Percentiles rank a stretch among this genome's conserved stretches.
phyloP scores from a whole-genome alignment of 495 filamentous ascomycete species.

The Collariella sp. region DNA sequence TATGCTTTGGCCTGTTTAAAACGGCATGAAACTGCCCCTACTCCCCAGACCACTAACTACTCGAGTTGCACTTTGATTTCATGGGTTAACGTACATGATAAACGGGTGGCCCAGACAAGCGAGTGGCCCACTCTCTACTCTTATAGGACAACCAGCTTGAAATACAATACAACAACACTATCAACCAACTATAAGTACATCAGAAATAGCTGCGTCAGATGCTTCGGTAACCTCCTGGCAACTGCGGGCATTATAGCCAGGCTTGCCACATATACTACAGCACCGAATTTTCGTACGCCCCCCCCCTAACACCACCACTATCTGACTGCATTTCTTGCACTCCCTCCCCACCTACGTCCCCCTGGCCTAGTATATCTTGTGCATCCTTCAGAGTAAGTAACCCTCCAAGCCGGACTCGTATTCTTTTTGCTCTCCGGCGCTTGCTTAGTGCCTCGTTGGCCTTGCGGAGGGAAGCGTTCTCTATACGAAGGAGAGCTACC shows the following conservation, averaged over 20 bases:
- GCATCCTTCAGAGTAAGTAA: too few relatives aligned
- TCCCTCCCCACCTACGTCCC: neutral
- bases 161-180: neutral
- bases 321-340: conserved; percentile 1
- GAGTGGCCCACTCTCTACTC: neutral
- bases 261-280: neutral
- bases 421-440: too few relatives aligned
- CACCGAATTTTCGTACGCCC: neutral
- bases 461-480: too few relatives aligned
- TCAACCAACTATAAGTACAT: neutral
- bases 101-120: neutral
- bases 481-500: too few relatives aligned
- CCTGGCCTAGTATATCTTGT: neutral
- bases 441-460: too few relatives aligned
- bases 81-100: conserved; percentile 5
- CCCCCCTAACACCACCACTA: neutral
- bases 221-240: neutral
- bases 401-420: too few relatives aligned
- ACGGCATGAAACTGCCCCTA: too few relatives aligned
- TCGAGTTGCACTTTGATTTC: too few relatives aligned
- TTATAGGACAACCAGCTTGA: neutral
- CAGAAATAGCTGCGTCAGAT: conserved; percentile 4
- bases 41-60: too few relatives aligned
- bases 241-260: conserved; percentile 4
- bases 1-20: too few relatives aligned